Conservation (phyloP, 176 grass and related monocot genomes). For the Aechmea fasciata region DNA sequence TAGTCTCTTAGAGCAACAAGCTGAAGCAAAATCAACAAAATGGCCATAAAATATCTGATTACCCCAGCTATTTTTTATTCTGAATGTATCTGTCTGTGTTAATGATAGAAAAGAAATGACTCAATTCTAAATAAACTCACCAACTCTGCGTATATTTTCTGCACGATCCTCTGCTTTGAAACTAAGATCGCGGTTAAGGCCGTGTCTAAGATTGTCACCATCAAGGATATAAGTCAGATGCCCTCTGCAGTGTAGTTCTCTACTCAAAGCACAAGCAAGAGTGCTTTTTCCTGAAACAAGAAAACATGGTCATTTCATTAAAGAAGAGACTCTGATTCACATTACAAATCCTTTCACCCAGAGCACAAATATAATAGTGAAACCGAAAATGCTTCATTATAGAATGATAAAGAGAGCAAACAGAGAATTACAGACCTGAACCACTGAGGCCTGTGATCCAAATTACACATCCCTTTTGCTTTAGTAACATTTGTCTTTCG, state of each 20-base stretch:
- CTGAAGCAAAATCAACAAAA: neutral
- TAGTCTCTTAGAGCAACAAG: neutral
- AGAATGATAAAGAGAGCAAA: neutral
- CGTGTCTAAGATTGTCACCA: constrained; percentile 87
- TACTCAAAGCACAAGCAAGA: constrained; percentile 68
- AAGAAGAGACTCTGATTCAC: constrained; percentile 7
- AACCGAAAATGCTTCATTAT: neutral
- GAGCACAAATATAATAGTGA: neutral
- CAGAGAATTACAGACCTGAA: constrained; percentile 39
- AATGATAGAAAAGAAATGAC: neutral
- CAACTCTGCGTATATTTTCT: constrained; percentile 82
- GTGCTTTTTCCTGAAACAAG: constrained; percentile 77
- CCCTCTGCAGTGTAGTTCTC: constrained; percentile 59
- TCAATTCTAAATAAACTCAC: constrained; percentile 31
- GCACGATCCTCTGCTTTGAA: constrained; percentile 78
- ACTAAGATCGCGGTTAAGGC: constrained; percentile 64
- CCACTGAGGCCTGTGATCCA: constrained; percentile 94
- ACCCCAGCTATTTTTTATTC: neutral
- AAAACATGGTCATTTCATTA: constrained; percentile 13
- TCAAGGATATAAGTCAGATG: constrained; percentile 66
- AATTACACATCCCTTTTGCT: constrained; percentile 78
- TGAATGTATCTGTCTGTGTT: neutral
- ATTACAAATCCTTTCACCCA: neutral
- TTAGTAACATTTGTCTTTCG: constrained; percentile 42
- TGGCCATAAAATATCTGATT: neutral